Evolutionary conservation across 352 stramenopile genomes (phyloP).

Genomic region (Phytopythium litorale): DNA sequence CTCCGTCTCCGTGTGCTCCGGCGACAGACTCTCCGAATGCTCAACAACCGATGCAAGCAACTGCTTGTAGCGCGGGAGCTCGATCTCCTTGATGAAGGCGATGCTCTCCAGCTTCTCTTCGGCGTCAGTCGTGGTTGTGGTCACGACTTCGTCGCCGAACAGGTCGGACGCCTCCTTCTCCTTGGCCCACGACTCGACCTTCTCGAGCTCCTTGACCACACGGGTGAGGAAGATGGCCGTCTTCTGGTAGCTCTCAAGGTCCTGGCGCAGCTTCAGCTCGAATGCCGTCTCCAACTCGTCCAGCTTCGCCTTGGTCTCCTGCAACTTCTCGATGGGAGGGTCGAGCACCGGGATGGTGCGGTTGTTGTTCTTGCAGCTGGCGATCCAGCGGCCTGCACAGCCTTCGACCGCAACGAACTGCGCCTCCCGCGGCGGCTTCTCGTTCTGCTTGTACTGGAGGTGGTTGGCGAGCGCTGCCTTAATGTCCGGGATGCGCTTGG

Average conservation of each 20-base stretch:
- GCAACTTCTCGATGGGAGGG: constrained; percentile 74
- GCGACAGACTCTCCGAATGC: constrained; percentile 57
- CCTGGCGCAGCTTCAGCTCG: constrained; percentile 68
- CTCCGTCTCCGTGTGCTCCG: constrained; percentile 65
- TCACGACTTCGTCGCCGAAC: constrained; percentile 54
- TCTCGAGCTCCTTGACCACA: constrained; percentile 84
- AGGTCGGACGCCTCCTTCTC: constrained; percentile 71
- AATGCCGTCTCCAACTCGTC: constrained; percentile 68
- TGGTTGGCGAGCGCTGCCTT: constrained; percentile 61
- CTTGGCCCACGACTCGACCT: constrained; percentile 79
- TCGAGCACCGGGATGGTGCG: constrained; percentile 63
- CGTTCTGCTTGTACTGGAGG: constrained; percentile 86
- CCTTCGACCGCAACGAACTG: constrained; percentile 79
- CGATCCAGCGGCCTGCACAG: constrained; percentile 74
- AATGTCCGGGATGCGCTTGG: constrained; percentile 61
- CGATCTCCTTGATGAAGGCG: constrained; percentile 77
- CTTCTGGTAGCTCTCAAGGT: constrained; percentile 80
- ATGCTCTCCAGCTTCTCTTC: constrained; percentile 85
- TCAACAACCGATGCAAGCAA: constrained; percentile 61
- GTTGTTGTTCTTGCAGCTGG: constrained; percentile 87
- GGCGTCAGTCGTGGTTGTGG: constrained; percentile 55
- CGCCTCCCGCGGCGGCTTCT: constrained; percentile 79
- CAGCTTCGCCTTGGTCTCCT: constrained; percentile 67
- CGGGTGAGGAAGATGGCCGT: constrained; percentile 78
- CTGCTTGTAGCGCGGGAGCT: constrained; percentile 82